These are phyloP conservation scores for Bimuria novae-zelandiae DNA, from an alignment of 2,329 filamentous ascomycete species.

Conservation along the genomic window DNA sequence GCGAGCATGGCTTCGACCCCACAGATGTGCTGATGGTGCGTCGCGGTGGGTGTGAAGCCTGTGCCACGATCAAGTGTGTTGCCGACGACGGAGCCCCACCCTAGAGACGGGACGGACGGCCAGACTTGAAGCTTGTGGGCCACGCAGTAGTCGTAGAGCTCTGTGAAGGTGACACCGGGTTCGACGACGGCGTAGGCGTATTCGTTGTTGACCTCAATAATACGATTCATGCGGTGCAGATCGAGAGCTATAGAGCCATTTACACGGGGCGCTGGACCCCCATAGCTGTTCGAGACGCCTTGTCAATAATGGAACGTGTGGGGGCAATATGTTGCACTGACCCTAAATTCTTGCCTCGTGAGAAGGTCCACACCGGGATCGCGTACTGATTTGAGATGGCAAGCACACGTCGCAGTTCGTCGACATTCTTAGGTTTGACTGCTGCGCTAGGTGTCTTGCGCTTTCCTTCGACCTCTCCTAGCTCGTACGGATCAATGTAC, in stretches of 20 bases:
- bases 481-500: conserved; percentile 55
- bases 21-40: conserved; percentile 44
- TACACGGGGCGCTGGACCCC: conserved; percentile 40
- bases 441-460: conserved; percentile 52
- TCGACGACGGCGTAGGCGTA: conserved; percentile 54
- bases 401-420: conserved; percentile 30
- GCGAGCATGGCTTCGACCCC: conserved; percentile 46
- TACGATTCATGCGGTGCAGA: conserved; percentile 49
- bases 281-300: conserved; percentile 24
- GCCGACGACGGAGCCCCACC: conserved; percentile 42
- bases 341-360: conserved; percentile 43
- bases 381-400: conserved; percentile 29
- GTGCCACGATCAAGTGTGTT: conserved; percentile 50
- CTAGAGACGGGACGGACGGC: conserved; percentile 40
- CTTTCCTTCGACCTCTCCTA: conserved; percentile 46
- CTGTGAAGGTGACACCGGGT: conserved; percentile 33
- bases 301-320: not conserved
- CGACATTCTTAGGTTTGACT: conserved; percentile 41
- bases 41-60: conserved; percentile 48
- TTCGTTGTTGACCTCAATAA: conserved; percentile 52
- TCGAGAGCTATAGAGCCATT: conserved; percentile 44
- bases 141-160: conserved; percentile 39
- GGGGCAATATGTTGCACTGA: conserved; percentile 17
- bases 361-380: conserved; percentile 41
- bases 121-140: conserved; percentile 38